Evolutionary conservation across 163 green algal genomes (phyloP).

Genomic region (Trebouxia gelatinosa): DNA sequence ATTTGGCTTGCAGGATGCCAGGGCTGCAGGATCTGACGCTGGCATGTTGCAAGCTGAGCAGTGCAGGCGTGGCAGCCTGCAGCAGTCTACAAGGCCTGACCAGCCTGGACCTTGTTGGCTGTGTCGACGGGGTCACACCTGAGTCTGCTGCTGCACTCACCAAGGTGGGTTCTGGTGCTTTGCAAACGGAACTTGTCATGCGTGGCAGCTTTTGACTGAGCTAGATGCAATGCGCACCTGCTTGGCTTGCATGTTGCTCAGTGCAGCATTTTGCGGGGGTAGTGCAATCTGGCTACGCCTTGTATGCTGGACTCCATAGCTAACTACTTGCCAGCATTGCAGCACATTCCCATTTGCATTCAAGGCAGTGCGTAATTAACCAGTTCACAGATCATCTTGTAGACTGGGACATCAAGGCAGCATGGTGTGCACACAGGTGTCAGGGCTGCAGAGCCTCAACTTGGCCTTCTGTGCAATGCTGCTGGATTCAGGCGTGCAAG

Average conservation of each 20-base stretch:
- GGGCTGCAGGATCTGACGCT: not conserved
- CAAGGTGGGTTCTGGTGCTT: not conserved
- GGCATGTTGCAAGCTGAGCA: conserved; percentile 20
- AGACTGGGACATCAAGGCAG: not conserved
- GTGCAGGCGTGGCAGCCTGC: not conserved
- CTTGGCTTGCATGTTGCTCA: too few relatives aligned
- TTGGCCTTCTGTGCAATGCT: conserved; percentile 27
- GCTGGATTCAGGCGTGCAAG: conserved; percentile 2
- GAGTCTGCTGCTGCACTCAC: not conserved
- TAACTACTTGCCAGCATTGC: too few relatives aligned
- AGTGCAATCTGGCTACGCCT: too few relatives aligned
- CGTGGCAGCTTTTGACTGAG: too few relatives aligned
- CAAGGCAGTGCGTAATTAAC: too few relatives aligned
- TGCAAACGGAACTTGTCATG: too few relatives aligned
- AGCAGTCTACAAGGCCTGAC: not conserved
- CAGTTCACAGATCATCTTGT: too few relatives aligned
- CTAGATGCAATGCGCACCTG: too few relatives aligned
- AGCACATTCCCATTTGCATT: too few relatives aligned
- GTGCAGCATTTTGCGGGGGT: too few relatives aligned
- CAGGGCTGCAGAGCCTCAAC: conserved; percentile 14
- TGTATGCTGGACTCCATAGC: too few relatives aligned
- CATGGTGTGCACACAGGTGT: not conserved
- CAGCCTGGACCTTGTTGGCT: conserved; percentile 23
- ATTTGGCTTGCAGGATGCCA: conserved; percentile 18
- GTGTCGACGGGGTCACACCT: conserved; percentile 9